These are phyloP conservation scores for Neckera pumila DNA, from an alignment of 225 moss, liverwort and hornwort species.

Conservation along the genomic window DNA sequence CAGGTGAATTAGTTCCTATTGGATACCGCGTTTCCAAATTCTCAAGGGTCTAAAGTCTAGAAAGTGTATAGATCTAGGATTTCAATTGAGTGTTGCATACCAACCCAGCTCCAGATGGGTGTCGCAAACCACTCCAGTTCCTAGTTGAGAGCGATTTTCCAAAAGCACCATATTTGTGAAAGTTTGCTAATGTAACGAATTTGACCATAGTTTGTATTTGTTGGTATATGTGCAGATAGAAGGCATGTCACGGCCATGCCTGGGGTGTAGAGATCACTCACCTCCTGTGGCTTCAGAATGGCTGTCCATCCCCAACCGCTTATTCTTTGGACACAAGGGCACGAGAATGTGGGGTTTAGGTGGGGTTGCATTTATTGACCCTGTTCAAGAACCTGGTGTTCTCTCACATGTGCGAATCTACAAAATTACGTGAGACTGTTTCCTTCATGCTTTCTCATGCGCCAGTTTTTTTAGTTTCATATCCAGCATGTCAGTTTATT, in stretches of 20 bases:
- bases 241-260: constrained; percentile 45
- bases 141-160: background rate
- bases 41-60: background rate
- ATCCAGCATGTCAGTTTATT: background rate
- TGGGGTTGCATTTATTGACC: constrained; percentile 80
- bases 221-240: constrained; percentile 33
- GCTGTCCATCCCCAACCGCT: constrained; percentile 33
- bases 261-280: constrained; percentile 44
- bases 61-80: background rate
- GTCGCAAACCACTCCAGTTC: background rate
- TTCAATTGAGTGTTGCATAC: background rate
- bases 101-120: background rate
- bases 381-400: constrained; percentile 37
- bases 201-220: background rate
- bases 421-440: constrained; percentile 62
- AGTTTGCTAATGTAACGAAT: background rate
- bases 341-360: constrained; percentile 52
- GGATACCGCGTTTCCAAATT: background rate
- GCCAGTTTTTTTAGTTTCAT: background rate
- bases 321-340: constrained; percentile 53
- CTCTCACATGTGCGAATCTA: constrained; percentile 47
- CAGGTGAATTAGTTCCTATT: background rate
- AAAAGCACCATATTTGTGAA: background rate
- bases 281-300: constrained; percentile 63
- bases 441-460: background rate